These are phyloP conservation scores for Helicocarpus griseus DNA, from an alignment of 2,329 filamentous ascomycete genomes.

Conservation along the genomic window DNA sequence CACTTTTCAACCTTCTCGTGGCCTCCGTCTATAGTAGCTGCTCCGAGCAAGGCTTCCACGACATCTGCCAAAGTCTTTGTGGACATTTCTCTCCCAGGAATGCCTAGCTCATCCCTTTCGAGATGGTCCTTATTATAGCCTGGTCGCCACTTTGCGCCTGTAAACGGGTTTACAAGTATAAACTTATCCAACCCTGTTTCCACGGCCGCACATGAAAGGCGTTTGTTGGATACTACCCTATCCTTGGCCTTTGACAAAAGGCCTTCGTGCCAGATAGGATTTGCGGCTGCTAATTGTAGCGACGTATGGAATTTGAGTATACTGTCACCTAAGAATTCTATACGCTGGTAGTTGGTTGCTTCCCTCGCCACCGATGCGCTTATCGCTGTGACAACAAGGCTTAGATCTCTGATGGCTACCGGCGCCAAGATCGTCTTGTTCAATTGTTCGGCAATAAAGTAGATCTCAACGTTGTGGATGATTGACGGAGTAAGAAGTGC, in stretches of 20 bases:
- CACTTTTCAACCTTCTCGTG: constrained; percentile 53
- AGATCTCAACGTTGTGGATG: constrained; percentile 56
- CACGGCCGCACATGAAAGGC: constrained; percentile 57
- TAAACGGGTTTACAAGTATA: constrained; percentile 61
- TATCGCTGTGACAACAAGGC: constrained; percentile 58
- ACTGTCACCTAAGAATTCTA: constrained; percentile 82
- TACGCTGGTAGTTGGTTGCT: constrained; percentile 62
- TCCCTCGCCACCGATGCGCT: constrained; percentile 54
- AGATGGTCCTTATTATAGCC: constrained; percentile 44
- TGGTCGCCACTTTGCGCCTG: constrained; percentile 62
- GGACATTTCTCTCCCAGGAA: constrained; percentile 40
- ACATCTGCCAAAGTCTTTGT: constrained; percentile 81
- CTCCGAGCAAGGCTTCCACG: constrained; percentile 75
- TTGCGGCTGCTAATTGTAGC: constrained; percentile 51
- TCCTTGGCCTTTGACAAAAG: constrained; percentile 61
- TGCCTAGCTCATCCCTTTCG: constrained; percentile 11
- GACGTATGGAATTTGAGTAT: constrained; percentile 67
- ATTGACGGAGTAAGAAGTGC: constrained; percentile 62
- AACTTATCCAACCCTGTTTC: constrained; percentile 59
- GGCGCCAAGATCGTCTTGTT: constrained; percentile 44
- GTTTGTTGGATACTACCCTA: constrained; percentile 61
- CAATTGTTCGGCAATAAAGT: constrained; percentile 54
- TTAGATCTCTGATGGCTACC: constrained; percentile 45
- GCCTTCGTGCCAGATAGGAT: constrained; percentile 65
- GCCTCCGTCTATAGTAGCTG: constrained; percentile 60